Evolutionary conservation across 345 rosid species (phyloP), one percentile per base, ranked within the genome.

Genomic region (Eucalyptus dawsonii): DNA sequence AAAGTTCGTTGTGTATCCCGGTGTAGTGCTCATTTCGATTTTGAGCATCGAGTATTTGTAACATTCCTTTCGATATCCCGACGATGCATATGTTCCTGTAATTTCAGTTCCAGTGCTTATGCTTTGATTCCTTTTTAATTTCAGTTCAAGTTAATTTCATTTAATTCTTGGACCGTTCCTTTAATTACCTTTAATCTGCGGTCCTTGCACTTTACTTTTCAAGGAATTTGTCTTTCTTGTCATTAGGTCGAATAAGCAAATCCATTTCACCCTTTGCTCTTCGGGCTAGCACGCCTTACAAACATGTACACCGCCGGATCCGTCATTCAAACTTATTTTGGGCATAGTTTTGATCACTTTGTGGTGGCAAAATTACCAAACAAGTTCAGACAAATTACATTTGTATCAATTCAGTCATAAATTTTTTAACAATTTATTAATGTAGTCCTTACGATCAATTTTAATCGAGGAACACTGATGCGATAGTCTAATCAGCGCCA

Each of bases 401-500:
- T 9, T 56, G 29, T 24, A 2, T 0, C 6, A 56, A 56, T 24
- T 56, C 1, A 24, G 6, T 56, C 1, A 4, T 56, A 56, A 56
- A 4, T 56, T 0, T 56, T 56, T 56, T 56, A 4, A 56, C 1
- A 56, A 56, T 22, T 56, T 56, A 24, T 24, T 56, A 56, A 4
- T 56, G 3, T 56, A 56, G 12, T 56, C 27, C 3, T 56, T 56
- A 2, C 3, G 3, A 56, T 56, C 6, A 24, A 56, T 56, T 56
- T 22, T 53, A 53, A 56, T 24, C 1, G 9, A 1, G 27, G 6
- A 56, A 56, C 62, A 56, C 0, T 24, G 3, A 56, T 1, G 1
- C 0, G 13, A 56, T 56, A 53, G 5, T 53, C 3, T 2, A 22
- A 24, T 56, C 1, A 24, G 62, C 0, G 0, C 1, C 29, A 10